phyloP scores from a whole-genome alignment of 805 yeast genomes.

The Clavispora fructus region DNA sequence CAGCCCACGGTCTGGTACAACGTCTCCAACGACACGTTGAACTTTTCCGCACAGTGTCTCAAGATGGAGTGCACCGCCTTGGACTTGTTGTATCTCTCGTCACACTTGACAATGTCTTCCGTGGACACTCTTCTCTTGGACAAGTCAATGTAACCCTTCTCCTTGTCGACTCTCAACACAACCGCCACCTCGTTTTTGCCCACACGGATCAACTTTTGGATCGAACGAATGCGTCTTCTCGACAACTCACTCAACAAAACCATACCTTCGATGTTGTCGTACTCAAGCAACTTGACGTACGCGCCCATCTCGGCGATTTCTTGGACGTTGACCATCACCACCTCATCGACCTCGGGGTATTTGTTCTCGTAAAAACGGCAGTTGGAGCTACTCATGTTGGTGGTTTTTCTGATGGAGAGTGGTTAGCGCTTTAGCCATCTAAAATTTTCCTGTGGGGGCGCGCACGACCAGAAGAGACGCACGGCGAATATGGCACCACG shows the following conservation, averaged over 20 bases:
- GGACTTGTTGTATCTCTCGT: slow-evolving; percentile 93
- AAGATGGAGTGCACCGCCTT: slow-evolving; percentile 97
- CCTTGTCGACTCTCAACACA: slow-evolving; percentile 96
- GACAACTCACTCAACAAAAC: slow-evolving; percentile 91
- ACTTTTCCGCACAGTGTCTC: slow-evolving; percentile 97
- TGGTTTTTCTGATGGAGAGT: background rate
- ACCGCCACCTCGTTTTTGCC: slow-evolving; percentile 98
- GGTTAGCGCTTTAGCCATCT: background rate
- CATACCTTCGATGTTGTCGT: slow-evolving; percentile 99
- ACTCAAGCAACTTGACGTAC: slow-evolving; percentile 89
- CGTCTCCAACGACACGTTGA: slow-evolving; percentile 77
- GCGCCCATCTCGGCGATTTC: slow-evolving; percentile 99
- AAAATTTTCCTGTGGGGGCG: slow-evolving; percentile 1
- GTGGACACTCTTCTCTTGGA: slow-evolving; percentile 97
- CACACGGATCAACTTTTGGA: slow-evolving; percentile 94
- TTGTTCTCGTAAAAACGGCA: slow-evolving; percentile 98
- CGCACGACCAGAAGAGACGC: background rate
- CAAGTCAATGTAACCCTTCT: slow-evolving; percentile 95
- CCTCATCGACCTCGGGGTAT: slow-evolving; percentile 98
- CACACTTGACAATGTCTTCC: slow-evolving; percentile 95
- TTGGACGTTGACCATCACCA: slow-evolving; percentile 97
- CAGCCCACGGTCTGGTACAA: slow-evolving; percentile 89
- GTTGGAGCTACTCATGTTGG: slow-evolving; percentile 72
- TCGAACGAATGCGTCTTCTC: slow-evolving; percentile 97
- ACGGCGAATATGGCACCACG: background rate